Conservation (phyloP, 1,284 basidiomycete genomes). For the Malassezia psittaci region DNA sequence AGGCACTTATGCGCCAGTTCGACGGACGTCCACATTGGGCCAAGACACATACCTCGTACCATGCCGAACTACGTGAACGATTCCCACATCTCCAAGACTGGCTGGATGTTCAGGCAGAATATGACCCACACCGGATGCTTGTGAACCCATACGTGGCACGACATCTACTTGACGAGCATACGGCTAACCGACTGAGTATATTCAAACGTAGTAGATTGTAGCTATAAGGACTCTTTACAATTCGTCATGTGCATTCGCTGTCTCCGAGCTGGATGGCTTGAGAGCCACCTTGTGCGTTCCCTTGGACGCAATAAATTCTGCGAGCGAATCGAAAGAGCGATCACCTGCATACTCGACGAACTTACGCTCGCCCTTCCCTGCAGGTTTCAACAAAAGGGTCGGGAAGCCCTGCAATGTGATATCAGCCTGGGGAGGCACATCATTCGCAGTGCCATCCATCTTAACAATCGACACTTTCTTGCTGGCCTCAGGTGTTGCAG, state of each 20-base stretch:
- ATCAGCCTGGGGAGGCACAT: slow-evolving; percentile 72
- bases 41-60: slow-evolving; percentile 72
- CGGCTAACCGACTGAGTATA: slow-evolving; percentile 1
- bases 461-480: slow-evolving; percentile 72
- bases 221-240: background rate
- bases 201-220: slow-evolving; percentile 11
- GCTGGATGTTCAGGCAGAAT: slow-evolving; percentile 58
- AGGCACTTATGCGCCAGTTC: slow-evolving; percentile 62
- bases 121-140: slow-evolving; percentile 73
- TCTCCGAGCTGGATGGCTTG: background rate
- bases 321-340: slow-evolving; percentile 42
- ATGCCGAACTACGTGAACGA: slow-evolving; percentile 58
- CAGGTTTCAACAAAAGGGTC: slow-evolving; percentile 90
- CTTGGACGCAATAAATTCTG: slow-evolving; percentile 40
- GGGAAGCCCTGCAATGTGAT: slow-evolving; percentile 77
- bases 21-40: slow-evolving; percentile 92
- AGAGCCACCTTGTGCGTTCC: slow-evolving; percentile 43
- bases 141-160: slow-evolving; percentile 53
- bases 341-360: slow-evolving; percentile 61
- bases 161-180: slow-evolving; percentile 51
- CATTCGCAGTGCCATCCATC: slow-evolving; percentile 93
- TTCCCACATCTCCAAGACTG: slow-evolving; percentile 83
- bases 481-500: slow-evolving; percentile 55
- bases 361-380: slow-evolving; percentile 59
- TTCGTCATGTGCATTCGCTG: background rate